Conservation (phyloP, 192 early-diverging fungal species). For the Linnemannia exigua region DNA sequence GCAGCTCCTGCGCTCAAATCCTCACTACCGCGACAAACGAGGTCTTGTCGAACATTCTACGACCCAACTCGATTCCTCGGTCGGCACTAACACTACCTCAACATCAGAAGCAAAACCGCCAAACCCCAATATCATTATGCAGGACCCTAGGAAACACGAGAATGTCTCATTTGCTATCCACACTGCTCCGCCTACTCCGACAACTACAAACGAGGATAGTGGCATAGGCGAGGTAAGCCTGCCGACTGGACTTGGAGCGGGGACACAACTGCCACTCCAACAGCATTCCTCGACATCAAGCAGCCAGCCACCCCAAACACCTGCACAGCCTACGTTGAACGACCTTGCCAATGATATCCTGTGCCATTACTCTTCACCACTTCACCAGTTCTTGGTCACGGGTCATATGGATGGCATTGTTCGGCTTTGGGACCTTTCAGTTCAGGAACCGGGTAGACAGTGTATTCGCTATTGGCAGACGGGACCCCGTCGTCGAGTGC, state of each 20-base stretch:
- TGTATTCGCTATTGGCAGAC: slow-evolving; percentile 59
- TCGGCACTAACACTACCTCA: not conserved
- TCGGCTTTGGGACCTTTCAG: slow-evolving; percentile 56
- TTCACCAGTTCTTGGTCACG: slow-evolving; percentile 56
- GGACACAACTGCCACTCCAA: not conserved
- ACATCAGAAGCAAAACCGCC: not conserved
- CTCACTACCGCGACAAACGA: slow-evolving; percentile 35
- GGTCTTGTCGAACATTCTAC: not conserved
- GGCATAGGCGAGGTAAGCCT: not conserved
- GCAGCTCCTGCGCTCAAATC: slow-evolving; percentile 31
- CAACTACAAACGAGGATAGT: not conserved
- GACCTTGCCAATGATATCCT: slow-evolving; percentile 46
- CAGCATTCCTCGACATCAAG: slow-evolving; percentile 3
- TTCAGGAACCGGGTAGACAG: slow-evolving; percentile 21
- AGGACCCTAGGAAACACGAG: slow-evolving; percentile 36
- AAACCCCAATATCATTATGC: slow-evolving; percentile 39
- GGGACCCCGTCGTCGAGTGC: slow-evolving; percentile 57
- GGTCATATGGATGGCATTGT: slow-evolving; percentile 65
- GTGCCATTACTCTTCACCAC: slow-evolving; percentile 57
- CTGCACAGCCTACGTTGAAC: not conserved
- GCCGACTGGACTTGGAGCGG: not conserved
- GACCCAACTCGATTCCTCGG: not conserved
- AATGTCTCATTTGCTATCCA: slow-evolving; percentile 27
- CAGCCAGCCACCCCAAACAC: not conserved
- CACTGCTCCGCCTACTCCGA: not conserved